phyloP scores from a whole-genome alignment of 2,329 filamentous ascomycete genomes.

The Arthrobotrys iridis region DNA sequence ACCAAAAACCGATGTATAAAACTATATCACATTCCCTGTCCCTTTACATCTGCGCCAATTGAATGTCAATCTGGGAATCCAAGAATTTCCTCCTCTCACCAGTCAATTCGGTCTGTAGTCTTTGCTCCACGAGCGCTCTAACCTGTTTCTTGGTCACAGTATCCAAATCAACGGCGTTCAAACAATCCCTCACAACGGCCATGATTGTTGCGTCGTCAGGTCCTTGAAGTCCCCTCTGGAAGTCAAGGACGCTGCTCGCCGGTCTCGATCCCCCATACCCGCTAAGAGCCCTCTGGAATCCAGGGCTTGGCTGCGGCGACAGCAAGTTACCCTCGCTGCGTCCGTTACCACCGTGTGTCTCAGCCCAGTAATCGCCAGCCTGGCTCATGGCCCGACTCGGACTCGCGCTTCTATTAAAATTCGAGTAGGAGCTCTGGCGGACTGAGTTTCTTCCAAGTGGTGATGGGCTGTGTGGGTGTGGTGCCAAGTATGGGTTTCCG shows the following conservation, averaged over 20 bases:
- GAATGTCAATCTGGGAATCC: constrained; percentile 90
- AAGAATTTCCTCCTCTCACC: constrained; percentile 89
- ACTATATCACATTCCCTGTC: background rate
- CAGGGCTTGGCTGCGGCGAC: constrained; percentile 60
- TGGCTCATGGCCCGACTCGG: constrained; percentile 68
- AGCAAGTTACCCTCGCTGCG: constrained; percentile 61
- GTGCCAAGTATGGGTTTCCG: constrained; percentile 78
- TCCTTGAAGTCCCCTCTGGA: constrained; percentile 69
- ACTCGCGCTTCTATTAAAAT: constrained; percentile 53
- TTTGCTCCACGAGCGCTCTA: constrained; percentile 87
- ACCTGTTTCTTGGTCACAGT: constrained; percentile 99
- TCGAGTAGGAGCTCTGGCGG: constrained; percentile 58
- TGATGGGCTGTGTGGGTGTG: constrained; percentile 73
- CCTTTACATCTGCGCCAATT: constrained; percentile 94
- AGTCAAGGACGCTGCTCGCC: constrained; percentile 65
- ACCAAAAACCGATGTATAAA: constrained; percentile 14
- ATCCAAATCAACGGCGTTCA: constrained; percentile 90
- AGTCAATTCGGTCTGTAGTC: constrained; percentile 85
- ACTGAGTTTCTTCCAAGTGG: constrained; percentile 68
- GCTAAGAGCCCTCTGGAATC: constrained; percentile 46
- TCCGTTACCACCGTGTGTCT: constrained; percentile 53
- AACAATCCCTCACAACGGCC: constrained; percentile 82
- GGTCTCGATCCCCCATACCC: constrained; percentile 56
- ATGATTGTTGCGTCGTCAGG: constrained; percentile 83
- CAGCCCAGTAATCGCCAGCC: constrained; percentile 60